Evolutionary conservation across 1,284 basidiomycete species (phyloP), one percentile per base, ranked within the genome.

Genomic region (Ustilago shanxiensis): DNA sequence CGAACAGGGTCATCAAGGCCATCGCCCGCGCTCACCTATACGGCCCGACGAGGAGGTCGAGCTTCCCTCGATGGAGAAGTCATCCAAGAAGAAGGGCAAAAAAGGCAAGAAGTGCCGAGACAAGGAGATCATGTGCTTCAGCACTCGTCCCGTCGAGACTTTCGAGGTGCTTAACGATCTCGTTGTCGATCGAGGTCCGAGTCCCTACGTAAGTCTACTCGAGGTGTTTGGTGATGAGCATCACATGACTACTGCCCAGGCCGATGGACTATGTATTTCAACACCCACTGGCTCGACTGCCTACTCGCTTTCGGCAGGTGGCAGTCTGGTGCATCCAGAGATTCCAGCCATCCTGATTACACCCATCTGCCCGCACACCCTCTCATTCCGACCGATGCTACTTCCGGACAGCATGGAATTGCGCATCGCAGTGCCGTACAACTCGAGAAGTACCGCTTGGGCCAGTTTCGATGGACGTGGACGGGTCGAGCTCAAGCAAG

Each of bases 141-240:
- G 94, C 28, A 99, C 97, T 1, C 88, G 95, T 59, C 93, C 97
- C 0, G 94, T 93, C 41, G 97, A 99, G 88, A 95, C 93, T 68
- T 99, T 99, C 82, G 96, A 99, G 87, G 95, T 99, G 26, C 87
- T 99, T 74, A 99, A 99, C 81, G 97, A 99, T 86, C 89, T 99
- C 31, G 97, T 99, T 18, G 95, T 99, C 35, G 97, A 99, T 86
- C 91, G 97, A 61, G 97, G 97, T 11, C 97, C 97, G 24, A 98
- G 95, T 86, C 97, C 97, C 5, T 99, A 95, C 87, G 95, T 99
- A 85, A 95, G 93, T 82, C 88, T 95, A 82, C 88, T 99, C 66
- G 97, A 99, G 87, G 89, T 99, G 16, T 99, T 99, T 83, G 95
- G 95, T 69, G 97, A 99, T 83, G 96, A 99, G 80, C 94, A 98